Percentiles rank a stretch among this genome's conserved stretches.
Evolutionary conservation across 805 yeast genomes (phyloP).

Genomic region (Saccharomyces mikatae): DNA sequence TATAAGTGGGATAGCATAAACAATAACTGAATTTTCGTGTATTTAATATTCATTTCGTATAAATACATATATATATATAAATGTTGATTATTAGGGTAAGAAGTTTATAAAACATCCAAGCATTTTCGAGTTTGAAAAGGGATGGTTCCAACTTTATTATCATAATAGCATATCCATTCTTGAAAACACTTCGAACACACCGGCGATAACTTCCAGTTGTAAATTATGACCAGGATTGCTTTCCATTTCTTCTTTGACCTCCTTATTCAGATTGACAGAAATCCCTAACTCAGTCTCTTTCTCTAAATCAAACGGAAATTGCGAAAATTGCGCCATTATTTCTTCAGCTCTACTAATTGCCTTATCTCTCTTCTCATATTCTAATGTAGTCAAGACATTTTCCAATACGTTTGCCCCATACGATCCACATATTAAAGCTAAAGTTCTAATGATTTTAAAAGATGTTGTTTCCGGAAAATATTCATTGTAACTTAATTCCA

Average conservation of each 20-base stretch:
- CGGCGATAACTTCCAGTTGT: slow-evolving; percentile 83
- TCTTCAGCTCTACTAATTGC: slow-evolving; percentile 95
- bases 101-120: neutral
- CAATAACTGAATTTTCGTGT: neutral
- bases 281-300: slow-evolving; percentile 56
- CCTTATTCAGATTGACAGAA: slow-evolving; percentile 56
- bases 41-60: neutral
- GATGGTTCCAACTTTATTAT: slow-evolving; percentile 1
- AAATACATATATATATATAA: neutral
- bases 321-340: slow-evolving; percentile 68
- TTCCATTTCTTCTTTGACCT: slow-evolving; percentile 38
- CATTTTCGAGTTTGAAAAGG: neutral
- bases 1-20: neutral
- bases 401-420: slow-evolving; percentile 96
- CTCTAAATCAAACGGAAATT: slow-evolving; percentile 65
- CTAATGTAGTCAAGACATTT: slow-evolving; percentile 67
- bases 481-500: slow-evolving; percentile 46
- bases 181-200: slow-evolving; percentile 81
- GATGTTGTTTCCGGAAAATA: slow-evolving; percentile 65
- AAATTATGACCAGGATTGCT: slow-evolving; percentile 41
- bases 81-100: neutral
- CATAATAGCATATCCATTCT: slow-evolving; percentile 84
- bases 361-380: slow-evolving; percentile 82
- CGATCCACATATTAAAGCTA: slow-evolving; percentile 78
- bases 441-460: slow-evolving; percentile 65